Conservation (phyloP, 202 grass and related monocot genomes). For the Miscanthus sacchariflorus region DNA sequence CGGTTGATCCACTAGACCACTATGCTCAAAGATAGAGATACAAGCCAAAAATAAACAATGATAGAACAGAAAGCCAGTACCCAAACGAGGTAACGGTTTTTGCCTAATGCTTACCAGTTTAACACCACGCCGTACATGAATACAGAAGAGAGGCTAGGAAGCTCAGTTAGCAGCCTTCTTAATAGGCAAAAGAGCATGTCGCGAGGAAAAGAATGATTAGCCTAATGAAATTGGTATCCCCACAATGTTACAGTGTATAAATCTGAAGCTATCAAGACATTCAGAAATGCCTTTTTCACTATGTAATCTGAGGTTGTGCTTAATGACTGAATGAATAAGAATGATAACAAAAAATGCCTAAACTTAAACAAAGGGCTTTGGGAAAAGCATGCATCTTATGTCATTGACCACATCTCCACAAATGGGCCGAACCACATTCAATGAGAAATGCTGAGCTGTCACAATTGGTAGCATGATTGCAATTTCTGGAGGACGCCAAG, state of each 20-base stretch:
- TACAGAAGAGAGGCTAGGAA: background rate
- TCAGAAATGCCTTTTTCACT: constrained; percentile 31
- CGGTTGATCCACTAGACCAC: background rate
- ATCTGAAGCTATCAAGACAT: constrained; percentile 50
- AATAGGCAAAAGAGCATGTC: background rate
- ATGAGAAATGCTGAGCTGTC: constrained; percentile 38
- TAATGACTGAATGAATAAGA: constrained; percentile 59
- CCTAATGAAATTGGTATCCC: constrained; percentile 26
- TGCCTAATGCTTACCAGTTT: constrained; percentile 8
- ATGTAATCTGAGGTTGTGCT: constrained; percentile 39
- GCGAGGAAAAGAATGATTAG: constrained; percentile 43
- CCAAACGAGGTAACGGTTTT: background rate
- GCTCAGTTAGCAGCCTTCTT: constrained; percentile 26
- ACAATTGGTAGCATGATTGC: constrained; percentile 33
- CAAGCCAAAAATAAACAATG: background rate
- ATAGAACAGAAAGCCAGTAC: constrained; percentile 15
- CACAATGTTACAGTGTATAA: constrained; percentile 46
- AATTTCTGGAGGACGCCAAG: constrained; percentile 41
- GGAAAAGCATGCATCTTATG: constrained; percentile 47
- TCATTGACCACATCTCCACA: constrained; percentile 53
- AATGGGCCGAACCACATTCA: constrained; percentile 55
- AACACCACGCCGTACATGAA: background rate
- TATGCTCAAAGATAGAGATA: background rate
- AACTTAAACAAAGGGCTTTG: constrained; percentile 36
- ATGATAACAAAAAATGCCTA: constrained; percentile 54